Base-by-base conservation (phyloP, 768 basidiomycete species). In the Boletus edulis region DNA sequence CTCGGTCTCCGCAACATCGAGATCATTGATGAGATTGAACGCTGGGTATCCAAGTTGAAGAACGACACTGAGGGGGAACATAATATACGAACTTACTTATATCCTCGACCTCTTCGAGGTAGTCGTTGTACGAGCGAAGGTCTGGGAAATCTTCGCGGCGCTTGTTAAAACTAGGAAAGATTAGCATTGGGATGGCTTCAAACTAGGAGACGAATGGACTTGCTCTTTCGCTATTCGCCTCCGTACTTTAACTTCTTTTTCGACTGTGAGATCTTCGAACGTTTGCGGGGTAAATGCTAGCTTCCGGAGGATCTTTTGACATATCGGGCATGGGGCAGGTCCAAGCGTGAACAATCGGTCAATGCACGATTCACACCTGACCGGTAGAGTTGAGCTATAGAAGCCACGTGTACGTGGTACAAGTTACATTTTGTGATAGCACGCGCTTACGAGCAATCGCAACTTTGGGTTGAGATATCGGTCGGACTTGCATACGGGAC, bases 321-420 rank as follows among this genome's bases (percentile, higher is more conserved):
- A 99, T 53, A 94, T 86, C 17, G 97, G 97, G 78, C 97, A 98
- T 4, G 93, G 93, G 3, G 94, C 94, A 3, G 97, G 95, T 3
- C 96, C 95, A 5, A 98, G 82, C 1, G 94, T 96, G 72, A 96
- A 99, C 39, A 98, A 72, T 9, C 95, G 85, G 72, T 98, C 97
- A 64, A 99, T 97, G 71, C 97, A 99, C 1, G 92, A 93, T 76
- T 98, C 96, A 75, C 97, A 98, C 92, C 94, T 96, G 41, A n/a
- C 17, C 18, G n/a, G 22, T 20, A 9, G 13, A 1, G 10, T 55
- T 63, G 24, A 71, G 60, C 48, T 18, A 48, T 34, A 29, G 24
- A 18, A 32, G 37, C 32, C 10, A 46, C 35, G 29, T 29, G 24
- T 20, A 22, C 24, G 32, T 22, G 31, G 48, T 54, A 44, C 34